Evolutionary conservation across 805 yeast genomes (phyloP).

Genomic region (Teunomyces kruisii): DNA sequence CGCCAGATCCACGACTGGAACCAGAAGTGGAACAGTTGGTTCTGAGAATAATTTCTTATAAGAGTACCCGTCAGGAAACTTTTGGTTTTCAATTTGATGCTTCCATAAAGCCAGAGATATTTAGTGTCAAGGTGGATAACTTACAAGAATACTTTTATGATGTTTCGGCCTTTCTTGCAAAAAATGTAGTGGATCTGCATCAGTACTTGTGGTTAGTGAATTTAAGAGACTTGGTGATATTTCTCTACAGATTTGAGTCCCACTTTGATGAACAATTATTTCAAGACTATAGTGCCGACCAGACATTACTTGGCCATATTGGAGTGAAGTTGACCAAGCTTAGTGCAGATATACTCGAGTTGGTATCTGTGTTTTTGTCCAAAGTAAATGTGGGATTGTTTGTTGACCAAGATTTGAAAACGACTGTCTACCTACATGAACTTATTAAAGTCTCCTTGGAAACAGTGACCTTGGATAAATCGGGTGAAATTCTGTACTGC

Average conservation of each 20-base stretch:
- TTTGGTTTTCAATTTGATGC: slow-evolving; percentile 1
- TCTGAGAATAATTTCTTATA: background rate
- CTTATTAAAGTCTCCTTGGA: slow-evolving; percentile 10
- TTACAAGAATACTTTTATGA: slow-evolving; percentile 19
- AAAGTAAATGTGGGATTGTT: background rate
- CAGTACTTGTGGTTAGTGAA: slow-evolving; percentile 21
- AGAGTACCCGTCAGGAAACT: background rate
- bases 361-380: background rate
- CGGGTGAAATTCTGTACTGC: background rate
- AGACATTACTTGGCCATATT: slow-evolving; percentile 3
- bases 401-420: background rate
- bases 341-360: slow-evolving; percentile 6
- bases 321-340: slow-evolving; percentile 11
- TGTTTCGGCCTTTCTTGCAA: slow-evolving; percentile 10
- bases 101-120: slow-evolving; percentile 9
- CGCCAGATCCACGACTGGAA: background rate
- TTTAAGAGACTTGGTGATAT: slow-evolving; percentile 9
- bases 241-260: background rate
- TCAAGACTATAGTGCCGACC: background rate
- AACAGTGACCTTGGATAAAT: slow-evolving; percentile 1
- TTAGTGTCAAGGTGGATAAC: slow-evolving; percentile 13
- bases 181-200: slow-evolving; percentile 12
- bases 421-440: slow-evolving; percentile 2
- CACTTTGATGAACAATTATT: background rate
- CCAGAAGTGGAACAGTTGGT: background rate